Percentiles rank a stretch among this genome's conserved stretches.
Evolutionary conservation across 139 green algal species (phyloP).

Genomic region (Chlorella sp.): DNA sequence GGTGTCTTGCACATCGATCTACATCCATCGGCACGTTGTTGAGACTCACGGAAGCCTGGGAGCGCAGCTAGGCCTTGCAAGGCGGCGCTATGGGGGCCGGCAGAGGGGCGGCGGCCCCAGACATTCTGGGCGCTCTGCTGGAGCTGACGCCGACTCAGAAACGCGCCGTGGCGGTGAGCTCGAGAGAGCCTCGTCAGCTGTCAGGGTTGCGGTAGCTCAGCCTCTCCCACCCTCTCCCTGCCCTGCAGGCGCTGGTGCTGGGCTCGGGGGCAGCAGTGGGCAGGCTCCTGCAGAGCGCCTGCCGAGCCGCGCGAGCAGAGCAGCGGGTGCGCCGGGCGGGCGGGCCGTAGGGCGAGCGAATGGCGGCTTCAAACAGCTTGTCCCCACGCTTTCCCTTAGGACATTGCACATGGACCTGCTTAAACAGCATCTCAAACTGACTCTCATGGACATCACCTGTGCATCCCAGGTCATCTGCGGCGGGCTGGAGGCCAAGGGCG

Average conservation of each 20-base stretch:
- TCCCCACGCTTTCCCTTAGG: no score
- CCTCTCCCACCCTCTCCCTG: no score
- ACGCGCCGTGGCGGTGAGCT: conserved; percentile 32
- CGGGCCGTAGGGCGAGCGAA: no score
- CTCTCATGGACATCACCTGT: no score
- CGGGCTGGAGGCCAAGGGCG: conserved; percentile 22
- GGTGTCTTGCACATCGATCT: no score
- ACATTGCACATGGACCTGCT: no score
- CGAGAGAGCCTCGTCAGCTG: background rate
- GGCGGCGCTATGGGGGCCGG: background rate
- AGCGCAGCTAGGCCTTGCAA: background rate
- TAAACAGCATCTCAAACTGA: no score
- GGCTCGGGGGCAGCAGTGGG: no score
- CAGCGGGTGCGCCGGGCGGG: background rate
- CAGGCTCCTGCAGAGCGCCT: background rate
- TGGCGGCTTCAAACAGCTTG: no score
- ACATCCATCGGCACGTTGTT: background rate
- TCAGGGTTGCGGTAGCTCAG: no score
- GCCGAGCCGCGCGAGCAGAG: background rate
- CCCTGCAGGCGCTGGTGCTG: no score
- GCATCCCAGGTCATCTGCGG: conserved; percentile 31
- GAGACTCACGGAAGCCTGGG: background rate
- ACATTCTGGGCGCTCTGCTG: background rate
- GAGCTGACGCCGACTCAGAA: conserved; percentile 5
- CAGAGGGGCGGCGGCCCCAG: background rate